These are phyloP conservation scores for Polymyxa betae DNA, from an alignment of 208 protist genomes.

Conservation along the genomic window DNA sequence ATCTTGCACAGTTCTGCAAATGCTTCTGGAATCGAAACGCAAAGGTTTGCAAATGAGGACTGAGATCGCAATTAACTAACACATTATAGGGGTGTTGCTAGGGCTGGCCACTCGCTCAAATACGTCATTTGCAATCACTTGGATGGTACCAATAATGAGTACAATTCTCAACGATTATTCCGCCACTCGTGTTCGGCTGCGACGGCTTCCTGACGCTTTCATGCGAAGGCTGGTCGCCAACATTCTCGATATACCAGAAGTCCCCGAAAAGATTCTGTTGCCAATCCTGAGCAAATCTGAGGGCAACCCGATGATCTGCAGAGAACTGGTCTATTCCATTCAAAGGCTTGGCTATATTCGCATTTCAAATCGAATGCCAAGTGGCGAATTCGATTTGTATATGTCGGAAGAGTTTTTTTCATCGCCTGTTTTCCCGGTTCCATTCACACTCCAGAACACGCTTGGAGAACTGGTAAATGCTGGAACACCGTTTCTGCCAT, in stretches of 20 bases:
- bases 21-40: not conserved
- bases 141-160: not conserved
- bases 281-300: not conserved
- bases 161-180: not conserved
- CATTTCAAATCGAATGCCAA: not conserved
- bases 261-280: not conserved
- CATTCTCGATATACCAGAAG: not conserved
- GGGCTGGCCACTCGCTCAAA: not conserved
- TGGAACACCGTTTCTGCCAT: not conserved
- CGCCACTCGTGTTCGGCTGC: not conserved
- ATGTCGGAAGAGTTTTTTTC: not conserved
- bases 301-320: conserved; percentile 48
- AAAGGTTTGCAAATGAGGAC: not conserved
- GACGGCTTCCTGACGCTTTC: conserved; percentile 1
- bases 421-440: conserved; percentile 4
- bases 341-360: not conserved
- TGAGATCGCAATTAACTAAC: not conserved
- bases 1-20: not conserved
- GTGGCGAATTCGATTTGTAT: not conserved
- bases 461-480: conserved; percentile 5
- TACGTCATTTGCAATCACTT: not conserved
- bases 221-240: not conserved
- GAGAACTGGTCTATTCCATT: conserved; percentile 16
- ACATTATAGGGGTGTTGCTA: not conserved
- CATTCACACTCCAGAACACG: conserved; percentile 45